Conservation (phyloP, 345 rosid genomes). For the Cardamine chenopodiifolia region DNA sequence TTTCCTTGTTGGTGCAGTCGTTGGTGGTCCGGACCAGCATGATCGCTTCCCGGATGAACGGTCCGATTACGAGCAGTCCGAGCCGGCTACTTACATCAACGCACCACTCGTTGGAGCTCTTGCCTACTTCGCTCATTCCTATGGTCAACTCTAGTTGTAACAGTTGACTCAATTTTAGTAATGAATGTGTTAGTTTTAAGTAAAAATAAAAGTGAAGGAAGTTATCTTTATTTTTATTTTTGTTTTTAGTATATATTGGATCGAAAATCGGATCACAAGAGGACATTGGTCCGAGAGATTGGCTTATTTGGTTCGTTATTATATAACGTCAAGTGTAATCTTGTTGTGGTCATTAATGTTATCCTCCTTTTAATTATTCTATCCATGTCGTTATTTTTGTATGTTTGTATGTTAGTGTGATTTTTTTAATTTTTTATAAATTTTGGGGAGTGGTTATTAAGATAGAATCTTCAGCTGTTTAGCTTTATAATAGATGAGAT, state of each 20-base stretch:
- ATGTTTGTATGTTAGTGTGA: constrained; percentile 14
- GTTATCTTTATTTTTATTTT: constrained; percentile 23
- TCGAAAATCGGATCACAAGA: constrained; percentile 34
- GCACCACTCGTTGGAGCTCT: constrained; percentile 91
- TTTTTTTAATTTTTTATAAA: background rate
- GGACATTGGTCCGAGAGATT: constrained; percentile 33
- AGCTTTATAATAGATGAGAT: constrained; percentile 14
- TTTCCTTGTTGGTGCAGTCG: constrained; percentile 75
- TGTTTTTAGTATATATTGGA: constrained; percentile 8
- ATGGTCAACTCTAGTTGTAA: constrained; percentile 64
- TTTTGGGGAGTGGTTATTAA: constrained; percentile 5
- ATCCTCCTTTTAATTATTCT: constrained; percentile 14
- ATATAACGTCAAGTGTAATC: constrained; percentile 30
- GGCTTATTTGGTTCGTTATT: constrained; percentile 16
- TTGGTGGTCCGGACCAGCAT: constrained; percentile 84
- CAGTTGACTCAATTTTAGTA: constrained; percentile 16
- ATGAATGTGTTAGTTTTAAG: constrained; percentile 3
- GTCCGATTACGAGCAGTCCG: constrained; percentile 82
- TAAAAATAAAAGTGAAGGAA: constrained; percentile 13
- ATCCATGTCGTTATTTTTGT: constrained; percentile 21
- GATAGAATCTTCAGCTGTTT: constrained; percentile 35
- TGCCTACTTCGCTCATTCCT: constrained; percentile 85
- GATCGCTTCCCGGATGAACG: constrained; percentile 82
- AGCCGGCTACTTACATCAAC: constrained; percentile 92
- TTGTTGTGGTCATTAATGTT: constrained; percentile 10